Conservation (phyloP, 2,329 filamentous ascomycete genomes). For the Pseudogymnoascus sp. region DNA sequence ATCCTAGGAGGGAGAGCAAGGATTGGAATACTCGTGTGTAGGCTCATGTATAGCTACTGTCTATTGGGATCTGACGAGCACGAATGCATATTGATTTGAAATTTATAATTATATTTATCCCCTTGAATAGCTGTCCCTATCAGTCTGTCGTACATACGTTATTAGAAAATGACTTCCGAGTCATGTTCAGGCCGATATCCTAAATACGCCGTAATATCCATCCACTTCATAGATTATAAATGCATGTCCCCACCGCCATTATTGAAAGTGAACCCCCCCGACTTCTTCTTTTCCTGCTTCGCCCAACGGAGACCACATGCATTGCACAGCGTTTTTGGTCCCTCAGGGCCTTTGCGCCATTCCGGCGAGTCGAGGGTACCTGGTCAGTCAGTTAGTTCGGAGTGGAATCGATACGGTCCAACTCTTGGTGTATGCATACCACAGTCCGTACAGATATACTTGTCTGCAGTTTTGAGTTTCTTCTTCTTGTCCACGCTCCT, state of each 20-base stretch:
- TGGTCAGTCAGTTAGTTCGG: conserved; percentile 25
- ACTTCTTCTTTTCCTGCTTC: conserved; percentile 72
- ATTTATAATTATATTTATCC: background rate
- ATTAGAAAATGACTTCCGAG: background rate
- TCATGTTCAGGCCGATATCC: background rate
- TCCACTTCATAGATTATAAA: background rate
- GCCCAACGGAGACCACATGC: conserved; percentile 76
- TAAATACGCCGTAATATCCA: background rate
- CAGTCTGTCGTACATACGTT: background rate
- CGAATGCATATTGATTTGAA: background rate
- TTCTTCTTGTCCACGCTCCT: conserved; percentile 71
- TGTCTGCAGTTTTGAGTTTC: conserved; percentile 74
- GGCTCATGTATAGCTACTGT: conserved; percentile 3
- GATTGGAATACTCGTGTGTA: background rate
- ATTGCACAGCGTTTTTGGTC: conserved; percentile 92
- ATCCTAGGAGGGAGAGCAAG: background rate
- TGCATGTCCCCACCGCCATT: background rate
- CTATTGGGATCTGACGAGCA: background rate
- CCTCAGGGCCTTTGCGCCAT: conserved; percentile 89
- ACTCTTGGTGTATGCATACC: conserved; percentile 44
- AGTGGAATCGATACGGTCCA: background rate
- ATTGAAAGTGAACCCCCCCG: background rate
- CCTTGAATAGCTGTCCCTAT: background rate
- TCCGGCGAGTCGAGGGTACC: conserved; percentile 85
- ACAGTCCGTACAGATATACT: conserved; percentile 94